Evolutionary conservation across 2,329 filamentous ascomycete species (phyloP).

Genomic region (Juglanconis oblonga): DNA sequence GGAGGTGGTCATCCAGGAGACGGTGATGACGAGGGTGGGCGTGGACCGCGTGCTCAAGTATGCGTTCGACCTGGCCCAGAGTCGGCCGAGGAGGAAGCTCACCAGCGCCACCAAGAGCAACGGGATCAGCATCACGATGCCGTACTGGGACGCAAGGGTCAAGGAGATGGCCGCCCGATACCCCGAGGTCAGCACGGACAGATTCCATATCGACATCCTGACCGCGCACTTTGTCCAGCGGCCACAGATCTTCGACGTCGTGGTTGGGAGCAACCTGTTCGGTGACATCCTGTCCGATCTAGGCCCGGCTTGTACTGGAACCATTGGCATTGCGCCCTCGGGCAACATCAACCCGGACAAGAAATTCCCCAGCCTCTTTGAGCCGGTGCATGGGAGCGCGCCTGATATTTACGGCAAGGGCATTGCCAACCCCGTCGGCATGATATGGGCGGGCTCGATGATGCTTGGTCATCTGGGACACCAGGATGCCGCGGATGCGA

Average conservation of each 20-base stretch:
- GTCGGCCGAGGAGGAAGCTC: conserved; percentile 51
- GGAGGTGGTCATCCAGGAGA: conserved; percentile 58
- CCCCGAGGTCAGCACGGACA: conserved; percentile 55
- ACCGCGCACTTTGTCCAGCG: conserved; percentile 59
- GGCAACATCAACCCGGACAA: conserved; percentile 61
- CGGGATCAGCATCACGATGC: conserved; percentile 62
- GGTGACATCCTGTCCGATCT: conserved; percentile 64
- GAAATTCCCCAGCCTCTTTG: conserved; percentile 59
- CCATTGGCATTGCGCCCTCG: conserved; percentile 65
- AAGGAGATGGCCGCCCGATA: conserved; percentile 49
- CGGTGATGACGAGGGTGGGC: conserved; percentile 57
- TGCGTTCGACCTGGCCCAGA: conserved; percentile 57
- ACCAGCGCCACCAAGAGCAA: conserved; percentile 67
- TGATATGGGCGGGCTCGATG: conserved; percentile 69
- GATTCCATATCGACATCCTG: conserved; percentile 64
- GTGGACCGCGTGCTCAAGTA: conserved; percentile 59
- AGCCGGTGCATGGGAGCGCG: conserved; percentile 62
- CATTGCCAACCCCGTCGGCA: conserved; percentile 61
- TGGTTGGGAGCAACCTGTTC: conserved; percentile 59
- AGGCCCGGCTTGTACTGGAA: conserved; percentile 61
- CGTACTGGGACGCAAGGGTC: conserved; percentile 62
- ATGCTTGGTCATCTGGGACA: conserved; percentile 65
- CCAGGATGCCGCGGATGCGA: conserved; percentile 50
- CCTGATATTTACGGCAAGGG: conserved; percentile 64
- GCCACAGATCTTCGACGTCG: conserved; percentile 55